phyloP scores from a whole-genome alignment of 495 filamentous ascomycete species.

The Aspergillus hancockii region DNA sequence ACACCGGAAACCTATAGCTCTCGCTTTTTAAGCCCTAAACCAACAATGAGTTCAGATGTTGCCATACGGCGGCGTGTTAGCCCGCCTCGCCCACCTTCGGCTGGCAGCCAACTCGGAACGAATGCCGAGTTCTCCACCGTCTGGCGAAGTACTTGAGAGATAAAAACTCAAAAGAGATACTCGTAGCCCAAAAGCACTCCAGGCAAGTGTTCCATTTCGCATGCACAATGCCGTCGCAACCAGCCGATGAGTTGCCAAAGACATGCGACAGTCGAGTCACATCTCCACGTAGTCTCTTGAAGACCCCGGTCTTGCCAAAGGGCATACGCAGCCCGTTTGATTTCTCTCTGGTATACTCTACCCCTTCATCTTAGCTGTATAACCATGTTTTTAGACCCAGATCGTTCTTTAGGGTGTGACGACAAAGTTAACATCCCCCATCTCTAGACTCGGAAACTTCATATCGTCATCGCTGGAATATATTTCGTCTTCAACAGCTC shows the following conservation, averaged over 20 bases:
- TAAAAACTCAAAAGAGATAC: not conserved
- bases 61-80: no score
- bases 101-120: no score
- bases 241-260: not conserved
- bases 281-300: not conserved
- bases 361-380: not conserved
- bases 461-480: slow-evolving; percentile 51
- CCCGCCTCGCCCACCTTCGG: no score
- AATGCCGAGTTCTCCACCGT: no score
- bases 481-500: slow-evolving; percentile 64
- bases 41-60: no score
- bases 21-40: no score
- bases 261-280: not conserved
- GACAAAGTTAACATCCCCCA: not conserved
- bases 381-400: not conserved
- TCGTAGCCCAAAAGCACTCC: not conserved
- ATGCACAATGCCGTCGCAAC: not conserved
- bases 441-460: slow-evolving; percentile 35
- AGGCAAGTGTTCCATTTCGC: not conserved
- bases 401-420: not conserved
- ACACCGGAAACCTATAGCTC: no score
- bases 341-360: not conserved
- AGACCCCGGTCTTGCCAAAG: not conserved
- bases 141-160: not conserved
- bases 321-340: not conserved